Evolutionary conservation across 306 rosid species (phyloP).

Genomic region (Vicia faba): DNA sequence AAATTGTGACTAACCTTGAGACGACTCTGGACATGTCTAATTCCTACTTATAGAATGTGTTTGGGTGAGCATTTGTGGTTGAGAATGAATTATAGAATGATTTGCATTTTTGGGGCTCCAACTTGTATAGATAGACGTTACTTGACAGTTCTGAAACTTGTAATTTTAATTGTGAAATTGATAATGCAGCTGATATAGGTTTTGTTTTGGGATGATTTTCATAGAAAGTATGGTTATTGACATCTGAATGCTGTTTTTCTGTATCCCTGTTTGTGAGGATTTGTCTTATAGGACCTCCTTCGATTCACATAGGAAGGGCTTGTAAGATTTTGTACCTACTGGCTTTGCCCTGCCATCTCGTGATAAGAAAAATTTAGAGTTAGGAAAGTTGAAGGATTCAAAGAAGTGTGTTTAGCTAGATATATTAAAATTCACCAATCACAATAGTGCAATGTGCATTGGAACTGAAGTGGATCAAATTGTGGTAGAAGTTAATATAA

Average conservation of each 20-base stretch:
- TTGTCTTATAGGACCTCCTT: conserved; percentile 22
- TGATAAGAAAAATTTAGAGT: conserved; percentile 16
- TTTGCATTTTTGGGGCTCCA: conserved; percentile 5
- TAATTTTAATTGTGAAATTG: background rate
- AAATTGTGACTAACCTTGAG: too few species aligned
- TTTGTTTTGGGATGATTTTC: conserved; percentile 16
- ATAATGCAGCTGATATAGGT: conserved; percentile 30
- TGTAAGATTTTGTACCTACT: background rate
- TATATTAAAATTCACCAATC: conserved; percentile 12
- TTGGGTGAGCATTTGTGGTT: background rate
- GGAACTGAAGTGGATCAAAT: conserved; percentile 20
- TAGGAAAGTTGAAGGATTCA: background rate
- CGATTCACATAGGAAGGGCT: conserved; percentile 11
- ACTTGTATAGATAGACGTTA: conserved; percentile 17
- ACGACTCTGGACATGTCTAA: background rate
- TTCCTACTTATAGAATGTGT: conserved; percentile 8
- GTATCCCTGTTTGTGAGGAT: conserved; percentile 8
- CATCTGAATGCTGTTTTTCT: background rate
- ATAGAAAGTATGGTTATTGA: conserved; percentile 1
- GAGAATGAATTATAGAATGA: background rate
- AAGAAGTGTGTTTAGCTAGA: conserved; percentile 17
- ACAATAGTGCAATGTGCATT: conserved; percentile 19
- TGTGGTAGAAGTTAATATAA: background rate
- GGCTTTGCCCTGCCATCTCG: background rate
- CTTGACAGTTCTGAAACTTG: conserved; percentile 15